These are phyloP conservation scores for Puccinia novopanici DNA, from an alignment of 1,284 basidiomycete species.

Conservation along the genomic window DNA sequence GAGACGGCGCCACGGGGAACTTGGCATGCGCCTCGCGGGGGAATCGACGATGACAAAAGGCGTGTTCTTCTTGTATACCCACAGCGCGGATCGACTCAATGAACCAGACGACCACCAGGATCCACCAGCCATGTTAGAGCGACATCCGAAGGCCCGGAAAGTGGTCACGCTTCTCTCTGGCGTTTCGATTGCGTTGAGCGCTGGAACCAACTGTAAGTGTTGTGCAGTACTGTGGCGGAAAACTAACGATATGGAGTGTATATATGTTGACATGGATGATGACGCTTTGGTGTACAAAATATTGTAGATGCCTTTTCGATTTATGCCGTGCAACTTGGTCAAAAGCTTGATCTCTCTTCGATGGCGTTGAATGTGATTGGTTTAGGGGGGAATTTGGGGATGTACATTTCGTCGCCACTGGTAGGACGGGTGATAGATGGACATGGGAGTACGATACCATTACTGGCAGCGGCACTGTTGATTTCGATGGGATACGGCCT, in stretches of 20 bases:
- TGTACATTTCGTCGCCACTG: constrained; percentile 42
- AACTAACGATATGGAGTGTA: background rate
- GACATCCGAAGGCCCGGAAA: background rate
- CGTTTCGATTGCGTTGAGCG: constrained; percentile 28
- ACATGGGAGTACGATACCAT: constrained; percentile 3
- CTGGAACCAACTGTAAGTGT: constrained; percentile 37
- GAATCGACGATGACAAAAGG: too few species aligned
- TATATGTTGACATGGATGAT: too few species aligned
- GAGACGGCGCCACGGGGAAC: too few species aligned
- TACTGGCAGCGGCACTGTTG: background rate
- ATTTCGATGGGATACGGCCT: constrained; percentile 35
- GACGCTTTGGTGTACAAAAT: too few species aligned
- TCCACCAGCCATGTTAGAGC: background rate
- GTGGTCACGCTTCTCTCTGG: constrained; percentile 15
- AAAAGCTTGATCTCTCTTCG: constrained; percentile 34
- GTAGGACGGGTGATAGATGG: constrained; percentile 16
- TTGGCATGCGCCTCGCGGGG: too few species aligned
- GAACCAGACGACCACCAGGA: too few species aligned
- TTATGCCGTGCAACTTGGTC: constrained; percentile 37
- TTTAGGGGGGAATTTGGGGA: constrained; percentile 34
- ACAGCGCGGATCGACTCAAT: too few species aligned
- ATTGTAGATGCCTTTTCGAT: constrained; percentile 46
- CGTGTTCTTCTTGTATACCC: too few species aligned
- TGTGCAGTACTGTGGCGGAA: background rate
- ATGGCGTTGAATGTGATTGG: constrained; percentile 38